Evolutionary conservation across 495 filamentous ascomycete genomes (phyloP).

Genomic region (Letharia lupina): DNA sequence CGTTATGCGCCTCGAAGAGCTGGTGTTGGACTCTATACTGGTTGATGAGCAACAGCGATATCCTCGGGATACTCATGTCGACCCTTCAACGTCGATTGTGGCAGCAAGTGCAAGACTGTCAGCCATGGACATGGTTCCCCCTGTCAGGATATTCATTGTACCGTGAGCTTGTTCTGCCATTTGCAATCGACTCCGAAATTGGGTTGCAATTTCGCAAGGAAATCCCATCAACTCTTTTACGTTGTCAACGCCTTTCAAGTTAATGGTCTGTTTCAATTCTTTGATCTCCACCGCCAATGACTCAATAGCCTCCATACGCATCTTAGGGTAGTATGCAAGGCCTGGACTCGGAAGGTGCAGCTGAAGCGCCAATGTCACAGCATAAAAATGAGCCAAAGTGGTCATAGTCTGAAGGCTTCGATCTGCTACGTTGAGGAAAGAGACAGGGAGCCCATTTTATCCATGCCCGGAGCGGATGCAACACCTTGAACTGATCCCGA

Average conservation of each 20-base stretch:
- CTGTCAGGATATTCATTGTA: not conserved
- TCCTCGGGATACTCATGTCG: not conserved
- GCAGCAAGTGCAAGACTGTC: not conserved
- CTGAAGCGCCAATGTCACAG: slow-evolving; percentile 1
- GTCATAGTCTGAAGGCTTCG: not conserved
- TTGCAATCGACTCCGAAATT: not conserved
- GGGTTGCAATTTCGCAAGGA: not conserved
- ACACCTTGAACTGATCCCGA: not conserved
- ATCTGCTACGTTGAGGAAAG: too few relatives aligned
- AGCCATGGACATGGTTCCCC: not conserved
- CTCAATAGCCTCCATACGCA: slow-evolving; percentile 1
- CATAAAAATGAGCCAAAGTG: slow-evolving; percentile 2
- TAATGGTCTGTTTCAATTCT: not conserved
- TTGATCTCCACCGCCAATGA: not conserved
- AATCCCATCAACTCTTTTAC: not conserved
- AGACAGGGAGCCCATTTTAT: too few relatives aligned
- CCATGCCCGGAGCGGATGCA: too few relatives aligned
- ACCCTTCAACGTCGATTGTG: not conserved
- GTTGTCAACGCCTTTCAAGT: not conserved
- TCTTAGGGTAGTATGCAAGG: not conserved
- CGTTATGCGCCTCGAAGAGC: not conserved
- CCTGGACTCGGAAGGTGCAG: not conserved
- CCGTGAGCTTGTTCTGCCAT: not conserved
- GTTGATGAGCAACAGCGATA: not conserved
- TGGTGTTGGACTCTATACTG: not conserved